Evolutionary conservation across 192 early-diverging fungal species (phyloP), one percentile per base, ranked within the genome.

Genomic region (Phlyctochytrium bullatum): DNA sequence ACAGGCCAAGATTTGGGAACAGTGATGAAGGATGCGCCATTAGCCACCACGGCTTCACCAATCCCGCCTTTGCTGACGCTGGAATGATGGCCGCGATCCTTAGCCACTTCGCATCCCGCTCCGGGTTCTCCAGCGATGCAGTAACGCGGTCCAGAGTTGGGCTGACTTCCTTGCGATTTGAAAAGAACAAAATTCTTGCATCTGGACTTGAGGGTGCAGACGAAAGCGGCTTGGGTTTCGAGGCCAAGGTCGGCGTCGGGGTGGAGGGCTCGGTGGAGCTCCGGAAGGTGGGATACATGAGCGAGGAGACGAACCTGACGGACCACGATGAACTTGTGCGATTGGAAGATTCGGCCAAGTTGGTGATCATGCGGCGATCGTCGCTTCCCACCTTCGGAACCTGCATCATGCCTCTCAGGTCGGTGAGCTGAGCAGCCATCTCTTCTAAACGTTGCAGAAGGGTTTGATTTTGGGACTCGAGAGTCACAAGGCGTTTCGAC

Each of bases 381-480:
- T 47, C 40, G 6, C 40, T 20, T 14, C 40, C 40, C 10, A 47
- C 40, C 40, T 47, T 47, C 20, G 10, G 10, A 47, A 47, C 40
- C 40, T 47, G 40, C 40, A 47, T 14, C 20, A 47, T 47, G 10
- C 40, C 40, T 47, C 40, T 47, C 40, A 47, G 6, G 10, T 47
- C 40, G 40, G 40, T 20, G 10, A 47, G 6, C 40, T 47, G 40
- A 6, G 20, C 20, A 20, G 66, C 59, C 34, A 68, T 53, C 12
- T 60, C 66, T 25, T 34, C 14, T 17, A 68, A 53, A 3, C 66
- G 53, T 16, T 16, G n/a, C 66, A 68, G 56, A 1, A 68, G 34
- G 17, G 36, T 50, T 23, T 28, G 17, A 28, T 68, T 68, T 30
- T 59, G 58, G 23, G 31, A 3, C 28, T 68, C 66, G 24, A 68